phyloP scores from a whole-genome alignment of 768 basidiomycete species.

The Mycena polygramma region DNA sequence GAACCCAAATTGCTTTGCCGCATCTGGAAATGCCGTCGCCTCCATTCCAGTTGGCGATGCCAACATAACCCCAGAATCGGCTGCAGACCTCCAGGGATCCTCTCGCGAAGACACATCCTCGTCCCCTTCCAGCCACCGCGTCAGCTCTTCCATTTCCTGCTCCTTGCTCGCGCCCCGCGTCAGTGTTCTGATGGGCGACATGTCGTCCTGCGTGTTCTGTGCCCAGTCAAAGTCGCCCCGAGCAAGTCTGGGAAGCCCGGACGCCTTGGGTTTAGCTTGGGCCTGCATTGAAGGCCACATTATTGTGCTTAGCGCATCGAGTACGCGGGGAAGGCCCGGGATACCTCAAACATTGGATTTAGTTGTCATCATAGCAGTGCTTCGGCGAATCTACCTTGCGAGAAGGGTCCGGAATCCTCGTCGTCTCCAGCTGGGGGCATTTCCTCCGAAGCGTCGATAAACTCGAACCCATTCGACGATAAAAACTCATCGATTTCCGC shows the following conservation, averaged over 20 bases:
- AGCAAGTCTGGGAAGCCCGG: slow-evolving; percentile 33
- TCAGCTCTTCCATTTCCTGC: slow-evolving; percentile 69
- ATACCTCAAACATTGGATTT: slow-evolving; percentile 51
- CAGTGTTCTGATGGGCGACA: slow-evolving; percentile 45
- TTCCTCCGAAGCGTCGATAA: slow-evolving; percentile 66
- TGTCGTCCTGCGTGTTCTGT: slow-evolving; percentile 53
- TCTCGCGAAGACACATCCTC: slow-evolving; percentile 47
- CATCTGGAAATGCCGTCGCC: slow-evolving; percentile 27
- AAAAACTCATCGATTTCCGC: slow-evolving; percentile 75
- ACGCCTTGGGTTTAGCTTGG: slow-evolving; percentile 42
- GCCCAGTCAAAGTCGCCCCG: slow-evolving; percentile 58
- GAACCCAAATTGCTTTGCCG: slow-evolving; percentile 54
- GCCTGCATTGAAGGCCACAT: slow-evolving; percentile 89
- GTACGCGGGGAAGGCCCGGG: slow-evolving; percentile 71
- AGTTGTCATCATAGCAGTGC: neutral
- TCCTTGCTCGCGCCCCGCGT: slow-evolving; percentile 50
- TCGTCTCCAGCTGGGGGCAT: neutral
- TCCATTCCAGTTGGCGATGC: slow-evolving; percentile 44
- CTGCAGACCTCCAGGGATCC: slow-evolving; percentile 59
- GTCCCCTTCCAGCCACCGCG: slow-evolving; percentile 73
- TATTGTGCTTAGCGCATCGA: slow-evolving; percentile 86
- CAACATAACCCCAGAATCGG: slow-evolving; percentile 25
- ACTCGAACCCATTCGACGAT: slow-evolving; percentile 82
- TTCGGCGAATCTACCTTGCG: slow-evolving; percentile 39
- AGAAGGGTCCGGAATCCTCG: slow-evolving; percentile 36